These are phyloP conservation scores for Aspergillus pseudoterreus DNA, from an alignment of 2,329 filamentous ascomycete species.

Conservation along the genomic window DNA sequence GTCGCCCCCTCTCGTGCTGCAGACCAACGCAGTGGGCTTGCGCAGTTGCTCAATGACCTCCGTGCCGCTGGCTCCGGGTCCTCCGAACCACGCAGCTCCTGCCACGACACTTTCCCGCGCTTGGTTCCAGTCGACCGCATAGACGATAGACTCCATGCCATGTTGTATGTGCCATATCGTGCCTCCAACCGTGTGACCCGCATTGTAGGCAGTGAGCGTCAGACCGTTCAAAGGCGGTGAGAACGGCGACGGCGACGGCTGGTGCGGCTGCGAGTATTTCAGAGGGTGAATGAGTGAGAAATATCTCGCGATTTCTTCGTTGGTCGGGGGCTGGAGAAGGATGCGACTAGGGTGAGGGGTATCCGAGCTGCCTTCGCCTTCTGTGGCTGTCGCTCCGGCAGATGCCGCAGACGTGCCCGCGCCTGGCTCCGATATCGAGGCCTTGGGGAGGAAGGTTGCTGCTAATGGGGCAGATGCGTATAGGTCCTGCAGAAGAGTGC, in stretches of 20 bases:
- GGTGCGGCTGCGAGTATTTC: constrained; percentile 95
- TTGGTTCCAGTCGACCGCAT: constrained; percentile 97
- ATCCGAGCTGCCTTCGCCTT: constrained; percentile 29
- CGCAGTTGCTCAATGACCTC: constrained; percentile 92
- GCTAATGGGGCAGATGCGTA: constrained; percentile 88
- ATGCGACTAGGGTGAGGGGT: constrained; percentile 39
- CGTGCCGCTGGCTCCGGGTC: constrained; percentile 71
- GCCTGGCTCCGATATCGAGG: constrained; percentile 59
- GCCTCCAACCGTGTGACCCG: constrained; percentile 90
- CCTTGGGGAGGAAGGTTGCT: constrained; percentile 72
- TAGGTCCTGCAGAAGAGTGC: constrained; percentile 84
- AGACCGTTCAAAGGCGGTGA: constrained; percentile 86
- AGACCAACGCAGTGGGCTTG: constrained; percentile 90
- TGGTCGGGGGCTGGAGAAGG: constrained; percentile 66
- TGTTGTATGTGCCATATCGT: constrained; percentile 99
- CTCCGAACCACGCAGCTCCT: constrained; percentile 89
- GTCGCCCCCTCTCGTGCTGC: constrained; percentile 78
- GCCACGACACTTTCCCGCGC: constrained; percentile 92
- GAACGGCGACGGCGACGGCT: constrained; percentile 80
- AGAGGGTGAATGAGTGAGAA: constrained; percentile 87
- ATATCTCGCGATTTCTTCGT: constrained; percentile 87
- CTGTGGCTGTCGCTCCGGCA: constrained; percentile 26
- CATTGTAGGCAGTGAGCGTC: constrained; percentile 94
- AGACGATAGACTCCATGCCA: constrained; percentile 92
- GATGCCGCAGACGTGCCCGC: constrained; percentile 45